Percentiles rank a stretch among this genome's conserved stretches.
These are phyloP conservation scores for Eimeria maxima DNA, from an alignment of 169 alveolate species.

Conservation along the genomic window DNA sequence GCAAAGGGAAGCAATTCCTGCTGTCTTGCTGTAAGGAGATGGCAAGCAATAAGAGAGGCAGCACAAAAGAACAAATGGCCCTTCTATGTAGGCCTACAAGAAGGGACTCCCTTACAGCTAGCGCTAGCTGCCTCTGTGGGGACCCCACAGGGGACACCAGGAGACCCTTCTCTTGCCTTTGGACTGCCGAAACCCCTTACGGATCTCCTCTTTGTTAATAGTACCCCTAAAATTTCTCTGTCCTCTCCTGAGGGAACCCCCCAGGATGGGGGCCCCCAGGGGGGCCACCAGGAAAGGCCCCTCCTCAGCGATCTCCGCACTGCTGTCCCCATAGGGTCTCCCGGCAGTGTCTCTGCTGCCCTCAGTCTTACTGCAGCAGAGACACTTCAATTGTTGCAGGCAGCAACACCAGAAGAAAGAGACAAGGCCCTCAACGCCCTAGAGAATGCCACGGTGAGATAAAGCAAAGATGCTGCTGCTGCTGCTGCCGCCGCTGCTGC, in stretches of 20 bases:
- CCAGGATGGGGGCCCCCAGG: not conserved
- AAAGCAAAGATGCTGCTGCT: not conserved
- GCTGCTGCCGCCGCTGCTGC: constrained; percentile 47
- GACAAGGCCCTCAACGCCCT: constrained; percentile 40
- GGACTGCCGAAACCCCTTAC: constrained; percentile 7
- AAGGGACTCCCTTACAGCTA: constrained; percentile 5
- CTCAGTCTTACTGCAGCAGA: constrained; percentile 34
- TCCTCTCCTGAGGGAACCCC: not conserved
- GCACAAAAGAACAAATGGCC: constrained; percentile 45
- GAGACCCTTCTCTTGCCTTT: constrained; percentile 26
- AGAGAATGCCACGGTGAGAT: constrained; percentile 3
- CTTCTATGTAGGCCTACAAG: constrained; percentile 31
- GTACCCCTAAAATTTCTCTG: not conserved
- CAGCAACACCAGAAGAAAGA: constrained; percentile 20
- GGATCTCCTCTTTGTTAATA: not conserved
- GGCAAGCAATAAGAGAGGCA: constrained; percentile 32
- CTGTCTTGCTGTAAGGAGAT: not conserved
- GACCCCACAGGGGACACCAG: constrained; percentile 33
- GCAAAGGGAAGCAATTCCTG: not conserved
- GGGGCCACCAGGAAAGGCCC: constrained; percentile 31
- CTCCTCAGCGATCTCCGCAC: not conserved
- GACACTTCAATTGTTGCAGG: constrained; percentile 8
- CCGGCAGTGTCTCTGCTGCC: constrained; percentile 53
- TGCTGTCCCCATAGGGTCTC: constrained; percentile 29
- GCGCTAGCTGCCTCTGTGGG: not conserved